Evolutionary conservation across 2,329 filamentous ascomycete genomes (phyloP), one percentile per base, ranked within the genome.

Genomic region (Aspergillus ruber): DNA sequence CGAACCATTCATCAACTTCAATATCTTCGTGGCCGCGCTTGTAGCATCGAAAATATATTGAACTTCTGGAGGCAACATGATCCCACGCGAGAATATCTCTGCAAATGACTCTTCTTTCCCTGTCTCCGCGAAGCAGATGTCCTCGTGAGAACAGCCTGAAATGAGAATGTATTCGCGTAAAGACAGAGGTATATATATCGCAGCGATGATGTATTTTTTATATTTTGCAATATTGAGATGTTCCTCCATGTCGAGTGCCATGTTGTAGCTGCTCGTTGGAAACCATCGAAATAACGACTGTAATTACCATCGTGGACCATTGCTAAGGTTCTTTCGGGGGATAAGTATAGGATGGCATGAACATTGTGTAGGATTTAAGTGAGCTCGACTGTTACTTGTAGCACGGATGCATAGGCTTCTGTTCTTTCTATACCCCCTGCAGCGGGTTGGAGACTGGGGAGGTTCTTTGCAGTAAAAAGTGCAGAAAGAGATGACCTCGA

Each of bases 261-360:
- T 1, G 40, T 39, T 5, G 44, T n/a, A 8, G 45, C 18, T 17
- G 50, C 23, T 15, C 27, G 25, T 5, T 25, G 50, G 41, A 55
- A 52, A 43, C 57, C 55, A 29, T 58, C 56, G 6, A 58, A 47
- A 20, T 57, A 58, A 21, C 48, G 53, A 4, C 44, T 49, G 42
- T 58, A 58, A 42, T 56, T 44, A n/a, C 56, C 55, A 33, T 43
- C 17, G 10, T 20, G 40, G 12, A 58, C 48, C 21, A 58, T 52
- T 46, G 44, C 44, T 15, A 46, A 21, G 8, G 55, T 58, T 27
- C 55, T 42, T 2, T 46, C 46, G 21, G 52, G 54, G 2, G 55
- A 56, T 0, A 53, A 52, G 45, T 56, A 58, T 2, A 58, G 45
- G 9, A 58, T 49, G 17, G 45, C 55, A 21, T 58, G 53, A 1